Percentiles rank a stretch among this genome's conserved stretches.
phyloP scores from a whole-genome alignment of 75 land plant species.

The Ceratopteris richardii region DNA sequence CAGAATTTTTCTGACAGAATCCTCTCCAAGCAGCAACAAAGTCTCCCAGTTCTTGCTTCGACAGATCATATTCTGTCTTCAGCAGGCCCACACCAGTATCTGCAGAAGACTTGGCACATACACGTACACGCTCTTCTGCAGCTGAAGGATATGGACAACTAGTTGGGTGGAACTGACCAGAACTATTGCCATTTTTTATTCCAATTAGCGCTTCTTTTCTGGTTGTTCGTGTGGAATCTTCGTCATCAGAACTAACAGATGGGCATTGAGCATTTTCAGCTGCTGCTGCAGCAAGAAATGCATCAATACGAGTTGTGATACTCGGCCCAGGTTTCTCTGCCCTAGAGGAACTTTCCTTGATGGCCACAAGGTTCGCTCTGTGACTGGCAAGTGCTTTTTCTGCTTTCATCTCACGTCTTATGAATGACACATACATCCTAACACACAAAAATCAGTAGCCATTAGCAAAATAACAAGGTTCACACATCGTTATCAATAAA shows the following conservation, averaged over 20 bases:
- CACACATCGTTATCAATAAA: too few species aligned
- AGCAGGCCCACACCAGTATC: slow-evolving; percentile 2
- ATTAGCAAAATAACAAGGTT: too few species aligned
- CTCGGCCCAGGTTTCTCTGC: neutral
- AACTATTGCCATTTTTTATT: neutral
- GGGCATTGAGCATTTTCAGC: neutral
- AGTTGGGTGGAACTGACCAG: slow-evolving; percentile 13
- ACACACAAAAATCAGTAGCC: neutral
- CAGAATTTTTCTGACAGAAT: slow-evolving; percentile 22
- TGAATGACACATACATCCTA: slow-evolving; percentile 34
- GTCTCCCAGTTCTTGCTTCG: slow-evolving; percentile 13
- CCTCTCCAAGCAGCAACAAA: slow-evolving; percentile 64
- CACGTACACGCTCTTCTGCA: slow-evolving; percentile 51
- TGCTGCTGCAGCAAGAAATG: neutral
- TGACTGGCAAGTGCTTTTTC: slow-evolving; percentile 3
- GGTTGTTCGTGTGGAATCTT: neutral
- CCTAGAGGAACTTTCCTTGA: neutral
- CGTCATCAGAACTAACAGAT: neutral
- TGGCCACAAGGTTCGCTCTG: neutral
- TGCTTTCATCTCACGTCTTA: slow-evolving; percentile 11
- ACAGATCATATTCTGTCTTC: neutral
- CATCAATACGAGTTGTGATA: slow-evolving; percentile 3
- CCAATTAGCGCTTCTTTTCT: neutral
- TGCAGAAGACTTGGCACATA: slow-evolving; percentile 16
- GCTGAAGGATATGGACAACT: slow-evolving; percentile 81